Conservation (phyloP, 75 land plant species). For the Cunninghamia lanceolata region DNA sequence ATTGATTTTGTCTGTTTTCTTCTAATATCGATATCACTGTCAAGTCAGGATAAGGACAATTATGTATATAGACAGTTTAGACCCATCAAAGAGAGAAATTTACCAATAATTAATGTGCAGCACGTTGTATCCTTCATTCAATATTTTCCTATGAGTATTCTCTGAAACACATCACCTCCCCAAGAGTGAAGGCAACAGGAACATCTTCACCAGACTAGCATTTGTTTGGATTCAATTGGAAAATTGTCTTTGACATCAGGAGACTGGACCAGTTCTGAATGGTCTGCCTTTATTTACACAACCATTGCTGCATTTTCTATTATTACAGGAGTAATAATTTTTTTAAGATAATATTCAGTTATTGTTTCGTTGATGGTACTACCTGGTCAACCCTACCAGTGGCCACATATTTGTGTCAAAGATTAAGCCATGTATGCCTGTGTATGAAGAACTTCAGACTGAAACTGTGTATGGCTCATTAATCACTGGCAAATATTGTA, state of each 20-base stretch:
- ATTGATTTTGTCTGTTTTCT: no score
- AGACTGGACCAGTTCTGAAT: background rate
- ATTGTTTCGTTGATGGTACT: background rate
- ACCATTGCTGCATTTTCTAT: background rate
- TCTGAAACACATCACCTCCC: no score
- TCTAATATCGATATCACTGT: no score
- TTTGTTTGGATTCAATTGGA: background rate
- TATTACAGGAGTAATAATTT: background rate
- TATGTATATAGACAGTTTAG: no score
- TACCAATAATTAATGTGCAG: no score
- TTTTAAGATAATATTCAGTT: no score
- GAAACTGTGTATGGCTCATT: background rate
- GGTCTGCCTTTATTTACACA: background rate
- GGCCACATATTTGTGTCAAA: background rate
- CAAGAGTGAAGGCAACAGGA: background rate
- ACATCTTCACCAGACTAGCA: background rate
- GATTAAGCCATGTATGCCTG: background rate
- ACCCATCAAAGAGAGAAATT: no score
- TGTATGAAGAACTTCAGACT: background rate
- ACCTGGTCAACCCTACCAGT: background rate
- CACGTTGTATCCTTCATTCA: no score
- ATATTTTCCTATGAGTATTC: no score
- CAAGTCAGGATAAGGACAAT: no score
- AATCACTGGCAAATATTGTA: background rate
- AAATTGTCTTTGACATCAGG: background rate